These are phyloP conservation scores for Planoprotostelium fungivorum DNA, from an alignment of 78 protist species.

Conservation along the genomic window DNA sequence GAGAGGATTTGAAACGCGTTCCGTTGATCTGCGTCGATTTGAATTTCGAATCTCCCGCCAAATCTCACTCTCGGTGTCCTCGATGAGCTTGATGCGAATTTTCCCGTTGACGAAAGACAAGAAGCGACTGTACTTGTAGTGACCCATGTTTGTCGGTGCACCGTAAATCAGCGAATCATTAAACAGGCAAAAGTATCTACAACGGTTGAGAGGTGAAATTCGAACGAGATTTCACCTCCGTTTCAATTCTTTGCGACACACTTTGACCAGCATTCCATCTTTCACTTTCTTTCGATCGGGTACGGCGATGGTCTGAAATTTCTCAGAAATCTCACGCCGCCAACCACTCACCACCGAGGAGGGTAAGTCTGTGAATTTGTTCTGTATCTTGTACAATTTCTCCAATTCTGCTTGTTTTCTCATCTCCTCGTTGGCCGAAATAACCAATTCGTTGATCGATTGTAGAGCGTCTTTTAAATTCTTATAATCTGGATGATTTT, in stretches of 20 bases:
- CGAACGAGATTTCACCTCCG: not conserved
- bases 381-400: not conserved
- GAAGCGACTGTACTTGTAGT: not conserved
- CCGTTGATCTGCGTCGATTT: not conserved
- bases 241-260: not conserved
- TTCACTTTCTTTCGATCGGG: not conserved
- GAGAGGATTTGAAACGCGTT: not conserved
- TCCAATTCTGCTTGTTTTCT: not conserved
- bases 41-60: not conserved
- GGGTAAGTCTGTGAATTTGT: not conserved
- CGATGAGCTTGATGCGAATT: not conserved
- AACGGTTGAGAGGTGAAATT: not conserved
- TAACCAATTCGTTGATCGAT: constrained; percentile 12
- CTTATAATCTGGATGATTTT: constrained; percentile 51
- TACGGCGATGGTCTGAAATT: not conserved
- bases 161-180: not conserved
- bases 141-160: not conserved
- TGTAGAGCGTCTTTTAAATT: constrained; percentile 21
- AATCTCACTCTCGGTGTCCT: not conserved
- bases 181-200: not conserved
- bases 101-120: not conserved
- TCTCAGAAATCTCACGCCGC: not conserved
- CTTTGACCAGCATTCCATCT: not conserved
- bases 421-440: not conserved
- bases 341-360: not conserved